Conservation (phyloP, 2,329 filamentous ascomycete genomes). For the Talaromyces funiculosus region DNA sequence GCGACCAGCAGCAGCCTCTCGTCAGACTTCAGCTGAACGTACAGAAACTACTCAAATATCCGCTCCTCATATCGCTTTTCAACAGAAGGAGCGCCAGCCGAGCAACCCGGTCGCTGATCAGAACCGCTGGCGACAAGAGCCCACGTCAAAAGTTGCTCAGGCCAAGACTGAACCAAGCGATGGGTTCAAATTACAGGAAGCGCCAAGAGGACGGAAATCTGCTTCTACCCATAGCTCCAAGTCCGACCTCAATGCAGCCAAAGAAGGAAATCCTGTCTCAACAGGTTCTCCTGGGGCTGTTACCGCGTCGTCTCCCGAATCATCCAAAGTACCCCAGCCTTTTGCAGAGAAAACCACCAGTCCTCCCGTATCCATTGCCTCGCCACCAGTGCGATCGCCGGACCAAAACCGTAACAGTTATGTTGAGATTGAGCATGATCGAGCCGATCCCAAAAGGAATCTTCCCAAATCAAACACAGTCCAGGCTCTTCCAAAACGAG, state of each 20-base stretch:
- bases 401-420: slow-evolving; percentile 48
- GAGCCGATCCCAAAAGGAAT: slow-evolving; percentile 35
- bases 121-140: slow-evolving; percentile 23
- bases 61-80: slow-evolving; percentile 87
- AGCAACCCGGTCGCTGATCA: slow-evolving; percentile 41
- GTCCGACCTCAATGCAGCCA: slow-evolving; percentile 17
- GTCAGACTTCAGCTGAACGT: slow-evolving; percentile 20
- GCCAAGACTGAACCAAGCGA: slow-evolving; percentile 36
- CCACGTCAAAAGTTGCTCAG: slow-evolving; percentile 16
- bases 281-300: slow-evolving; percentile 24
- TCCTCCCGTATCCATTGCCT: slow-evolving; percentile 24
- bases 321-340: slow-evolving; percentile 29
- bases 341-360: slow-evolving; percentile 11
- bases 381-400: slow-evolving; percentile 46
- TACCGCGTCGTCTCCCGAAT: slow-evolving; percentile 12
- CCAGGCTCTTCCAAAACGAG: slow-evolving; percentile 48
- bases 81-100: slow-evolving; percentile 68
- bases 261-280: slow-evolving; percentile 38
- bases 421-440: slow-evolving; percentile 47
- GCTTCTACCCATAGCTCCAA: slow-evolving; percentile 27
- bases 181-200: slow-evolving; percentile 75
- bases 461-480: slow-evolving; percentile 25
- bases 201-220: slow-evolving; percentile 60
- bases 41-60: slow-evolving; percentile 41
- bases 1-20: slow-evolving; percentile 22